phyloP scores from a whole-genome alignment of 2,329 filamentous ascomycete genomes.

The Rachicladosporium sp. region DNA sequence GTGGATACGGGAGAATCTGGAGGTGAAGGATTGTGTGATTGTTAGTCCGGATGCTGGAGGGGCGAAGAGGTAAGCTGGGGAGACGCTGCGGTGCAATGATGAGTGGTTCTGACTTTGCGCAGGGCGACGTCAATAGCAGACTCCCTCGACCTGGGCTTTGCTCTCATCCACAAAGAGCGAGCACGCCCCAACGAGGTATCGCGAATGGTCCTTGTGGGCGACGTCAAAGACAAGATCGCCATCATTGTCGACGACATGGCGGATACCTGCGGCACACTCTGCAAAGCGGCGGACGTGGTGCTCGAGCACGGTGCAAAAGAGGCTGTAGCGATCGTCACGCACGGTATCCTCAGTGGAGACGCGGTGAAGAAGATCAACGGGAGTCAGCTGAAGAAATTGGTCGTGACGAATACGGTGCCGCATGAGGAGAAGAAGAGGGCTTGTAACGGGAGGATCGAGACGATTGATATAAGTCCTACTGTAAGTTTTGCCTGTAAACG shows the following conservation, averaged over 20 bases:
- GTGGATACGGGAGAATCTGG: conserved; percentile 81
- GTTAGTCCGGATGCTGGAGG: conserved; percentile 91
- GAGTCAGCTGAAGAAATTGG: conserved; percentile 62
- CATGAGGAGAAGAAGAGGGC: conserved; percentile 66
- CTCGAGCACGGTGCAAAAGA: conserved; percentile 76
- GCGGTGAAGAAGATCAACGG: conserved; percentile 78
- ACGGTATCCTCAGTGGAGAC: conserved; percentile 79
- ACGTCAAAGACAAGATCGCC: conserved; percentile 79
- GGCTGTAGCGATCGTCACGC: conserved; percentile 89
- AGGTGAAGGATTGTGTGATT: conserved; percentile 75
- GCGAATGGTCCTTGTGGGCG: conserved; percentile 90
- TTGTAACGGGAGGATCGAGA: conserved; percentile 63
- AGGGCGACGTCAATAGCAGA: conserved; percentile 87
- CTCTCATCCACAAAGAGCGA: conserved; percentile 93
- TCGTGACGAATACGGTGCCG: conserved; percentile 84
- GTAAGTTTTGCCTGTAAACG: conserved; percentile 21
- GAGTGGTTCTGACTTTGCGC: conserved; percentile 1
- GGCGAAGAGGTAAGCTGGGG: conserved; percentile 57
- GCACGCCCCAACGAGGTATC: conserved; percentile 80
- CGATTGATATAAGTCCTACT: conserved; percentile 84
- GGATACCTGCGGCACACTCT: conserved; percentile 80
- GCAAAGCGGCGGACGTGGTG: conserved; percentile 80
- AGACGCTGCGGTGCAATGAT: not conserved
- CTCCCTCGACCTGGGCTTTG: conserved; percentile 78
- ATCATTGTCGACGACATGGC: conserved; percentile 98